Base-by-base conservation (phyloP, 169 alveolate species). In the Babesia sp. region DNA sequence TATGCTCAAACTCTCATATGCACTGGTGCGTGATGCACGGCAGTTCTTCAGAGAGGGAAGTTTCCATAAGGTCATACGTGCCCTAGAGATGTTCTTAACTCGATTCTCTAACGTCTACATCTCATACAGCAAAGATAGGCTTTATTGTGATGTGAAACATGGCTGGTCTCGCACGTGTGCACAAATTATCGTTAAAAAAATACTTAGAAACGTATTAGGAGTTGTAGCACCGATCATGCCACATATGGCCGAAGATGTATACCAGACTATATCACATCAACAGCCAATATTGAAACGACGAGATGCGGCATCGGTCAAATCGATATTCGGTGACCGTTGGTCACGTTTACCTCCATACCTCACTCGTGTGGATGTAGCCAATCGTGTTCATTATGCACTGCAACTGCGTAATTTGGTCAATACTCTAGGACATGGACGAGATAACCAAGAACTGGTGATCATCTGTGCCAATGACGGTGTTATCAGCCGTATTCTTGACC, bases 161-260 rank as follows among this genome's bases (percentile, higher is more conserved):
- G 58, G 69, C 9, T 63, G 41, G 41, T 28, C 45, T 11, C 34
- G 68, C 22, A 71, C 56, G 26, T 57, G 53, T 39, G 83, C 70
- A 37, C 69, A 50, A 63, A 72, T 44, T 50, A 72, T 44, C 22
- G 31, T 79, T 0, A 22, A 45, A n/a, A 60, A 63, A 34, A 56
- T 81, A 24, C 36, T 64, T 51, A 39, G 67, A 36, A 67, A 44
- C 29, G 68, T 81, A 48, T 46, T 72, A 3, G 64, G 46, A 26
- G 81, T 81, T 7, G 66, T 81, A 29, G 84, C 81, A 2, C 89
- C 89, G 2, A 45, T 81, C 0, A 68, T 81, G 84, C 89, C 89
- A 26, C 89, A 81, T 63, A 44, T 71, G 70, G 73, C 84, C 14
- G 85, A 81, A 51, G 85, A 81, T 34, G 61, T 81, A 5, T 63